Conservation (phyloP, 805 yeast species). For the Schizosaccharomyces lindneri region DNA sequence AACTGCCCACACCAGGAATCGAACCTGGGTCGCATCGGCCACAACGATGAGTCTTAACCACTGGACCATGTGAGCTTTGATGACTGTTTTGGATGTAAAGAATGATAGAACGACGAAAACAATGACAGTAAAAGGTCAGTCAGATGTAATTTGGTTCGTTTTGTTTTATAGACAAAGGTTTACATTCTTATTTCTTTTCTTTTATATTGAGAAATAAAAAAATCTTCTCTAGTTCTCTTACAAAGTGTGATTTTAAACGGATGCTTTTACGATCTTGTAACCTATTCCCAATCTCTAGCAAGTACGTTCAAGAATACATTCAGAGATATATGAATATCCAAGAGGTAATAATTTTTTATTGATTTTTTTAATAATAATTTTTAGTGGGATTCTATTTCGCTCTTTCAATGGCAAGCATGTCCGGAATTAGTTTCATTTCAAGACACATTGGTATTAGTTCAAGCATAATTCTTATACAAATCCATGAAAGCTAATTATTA, state of each 20-base stretch:
- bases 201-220: too few relatives aligned
- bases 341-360: background rate
- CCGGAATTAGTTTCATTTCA: background rate
- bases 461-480: background rate
- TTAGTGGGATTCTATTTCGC: background rate
- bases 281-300: too few relatives aligned
- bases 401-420: background rate
- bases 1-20: background rate
- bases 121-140: too few relatives aligned
- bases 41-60: background rate
- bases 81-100: too few relatives aligned
- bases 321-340: background rate
- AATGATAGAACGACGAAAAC: too few relatives aligned
- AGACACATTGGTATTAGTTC: background rate
- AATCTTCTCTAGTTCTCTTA: too few relatives aligned
- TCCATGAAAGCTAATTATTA: too few relatives aligned
- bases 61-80: background rate
- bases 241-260: too few relatives aligned
- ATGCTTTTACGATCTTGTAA: too few relatives aligned
- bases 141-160: too few relatives aligned
- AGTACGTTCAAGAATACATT: background rate
- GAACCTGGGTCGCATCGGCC: background rate
- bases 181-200: too few relatives aligned
- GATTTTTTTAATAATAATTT: background rate
- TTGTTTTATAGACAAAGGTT: too few relatives aligned